Percentiles rank a stretch among this genome's conserved stretches.
Conservation (phyloP, 306 rosid species). For the Herpetospermum pedunculosum region DNA sequence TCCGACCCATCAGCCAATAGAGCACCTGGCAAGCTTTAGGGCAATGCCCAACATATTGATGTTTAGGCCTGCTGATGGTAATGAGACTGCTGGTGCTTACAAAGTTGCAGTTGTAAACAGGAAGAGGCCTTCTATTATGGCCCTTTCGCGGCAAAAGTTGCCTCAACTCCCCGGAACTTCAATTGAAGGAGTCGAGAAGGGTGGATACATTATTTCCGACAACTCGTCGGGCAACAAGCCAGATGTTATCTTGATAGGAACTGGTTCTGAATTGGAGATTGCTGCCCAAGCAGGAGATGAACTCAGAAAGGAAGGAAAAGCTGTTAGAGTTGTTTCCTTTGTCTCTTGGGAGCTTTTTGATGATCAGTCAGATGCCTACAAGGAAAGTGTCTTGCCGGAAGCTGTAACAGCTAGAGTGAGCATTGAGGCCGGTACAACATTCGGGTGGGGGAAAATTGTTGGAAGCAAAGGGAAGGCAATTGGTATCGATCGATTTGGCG, state of each 20-base stretch:
- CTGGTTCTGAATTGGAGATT: slow-evolving; percentile 96
- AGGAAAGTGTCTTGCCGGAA: slow-evolving; percentile 86
- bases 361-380: slow-evolving; percentile 78
- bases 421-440: slow-evolving; percentile 92
- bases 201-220: slow-evolving; percentile 79
- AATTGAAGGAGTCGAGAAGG: slow-evolving; percentile 80
- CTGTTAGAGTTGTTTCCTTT: slow-evolving; percentile 79
- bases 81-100: slow-evolving; percentile 97
- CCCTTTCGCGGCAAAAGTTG: slow-evolving; percentile 89
- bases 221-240: slow-evolving; percentile 90
- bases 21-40: slow-evolving; percentile 94
- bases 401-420: slow-evolving; percentile 92
- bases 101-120: slow-evolving; percentile 63
- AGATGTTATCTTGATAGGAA: slow-evolving; percentile 81
- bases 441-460: slow-evolving; percentile 83
- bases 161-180: slow-evolving; percentile 76
- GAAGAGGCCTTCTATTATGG: slow-evolving; percentile 89
- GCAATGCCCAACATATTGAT: slow-evolving; percentile 96
- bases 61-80: slow-evolving; percentile 99
- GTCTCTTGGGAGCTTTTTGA: slow-evolving; percentile 92
- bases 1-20: slow-evolving; percentile 98
- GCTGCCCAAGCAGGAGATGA: slow-evolving; percentile 83
- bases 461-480: slow-evolving; percentile 85
- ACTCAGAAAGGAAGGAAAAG: slow-evolving; percentile 84
- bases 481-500: slow-evolving; percentile 87